Evolutionary conservation across 148 eudicot species (phyloP), one percentile per base, ranked within the genome.

Genomic region (Polygonum aviculare): DNA sequence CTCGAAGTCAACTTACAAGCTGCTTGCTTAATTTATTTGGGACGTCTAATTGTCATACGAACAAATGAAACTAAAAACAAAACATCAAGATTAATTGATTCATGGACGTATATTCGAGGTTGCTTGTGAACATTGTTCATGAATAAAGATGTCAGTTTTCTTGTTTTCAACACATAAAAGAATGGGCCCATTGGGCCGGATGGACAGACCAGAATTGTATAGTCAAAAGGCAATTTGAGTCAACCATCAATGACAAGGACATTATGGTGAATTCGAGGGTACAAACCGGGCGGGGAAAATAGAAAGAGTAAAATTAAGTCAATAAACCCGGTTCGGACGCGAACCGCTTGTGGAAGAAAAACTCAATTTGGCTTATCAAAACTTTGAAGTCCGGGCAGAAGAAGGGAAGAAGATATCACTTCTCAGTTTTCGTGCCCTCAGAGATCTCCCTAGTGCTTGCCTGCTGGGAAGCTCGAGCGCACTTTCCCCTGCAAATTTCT

Each of bases 311-410:
- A 63, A 7, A 62, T 6, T 12, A 60, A 60, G 72, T 38, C 72
- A 67, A 67, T 67, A 38, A 36, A 67, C 36, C 72, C 44, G 72
- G 45, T 9, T 15, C 72, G 72, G 72, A 67, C 72, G 72, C 41
- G 72, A 67, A 38, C 11, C 16, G 38, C 72, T 67, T 67, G 19
- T 67, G 31, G 1, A 26, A 26, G 31, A 26, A 36, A 65, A 67
- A 67, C 72, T 67, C 72, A 35, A 67, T 67, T 67, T 67, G 44
- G 3, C 31, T 36, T 1, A 38, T 67, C 9, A 12, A 14, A 36
- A 36, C 10, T 67, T 67, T 67, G 21, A 67, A 41, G 7, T 67
- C 72, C 72, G 72, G 72, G 16, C 15, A 31, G 21, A 33, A 63
- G 69, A 67, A 38, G 71, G 45, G 38, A 67, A 40, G 12, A 12